Percentiles rank a stretch among this genome's conserved stretches.
These are phyloP conservation scores for Epichloe sylvatica DNA, from an alignment of 2,329 filamentous ascomycete genomes.

Conservation along the genomic window DNA sequence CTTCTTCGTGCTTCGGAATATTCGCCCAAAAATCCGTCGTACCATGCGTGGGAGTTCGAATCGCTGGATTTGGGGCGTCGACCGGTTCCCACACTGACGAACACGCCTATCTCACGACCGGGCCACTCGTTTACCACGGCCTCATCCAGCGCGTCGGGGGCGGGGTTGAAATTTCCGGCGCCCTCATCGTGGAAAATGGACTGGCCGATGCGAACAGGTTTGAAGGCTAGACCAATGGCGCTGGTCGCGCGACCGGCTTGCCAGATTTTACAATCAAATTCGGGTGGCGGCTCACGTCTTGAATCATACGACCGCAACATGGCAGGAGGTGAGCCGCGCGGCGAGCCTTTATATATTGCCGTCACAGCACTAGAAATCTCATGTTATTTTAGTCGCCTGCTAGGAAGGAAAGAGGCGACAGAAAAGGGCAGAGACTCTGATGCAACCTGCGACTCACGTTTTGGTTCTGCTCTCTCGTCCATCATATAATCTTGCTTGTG, in stretches of 20 bases:
- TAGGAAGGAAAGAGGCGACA: background rate
- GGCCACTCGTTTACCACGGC: constrained; percentile 90
- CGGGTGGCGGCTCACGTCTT: constrained; percentile 74
- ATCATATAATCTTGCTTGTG: constrained; percentile 80
- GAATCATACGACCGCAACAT: constrained; percentile 91
- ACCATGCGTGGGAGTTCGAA: constrained; percentile 68
- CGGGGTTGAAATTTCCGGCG: constrained; percentile 78
- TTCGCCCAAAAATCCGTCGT: constrained; percentile 82
- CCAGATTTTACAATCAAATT: constrained; percentile 94
- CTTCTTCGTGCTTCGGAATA: constrained; percentile 80
- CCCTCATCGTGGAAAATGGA: constrained; percentile 91
- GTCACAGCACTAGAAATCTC: constrained; percentile 57
- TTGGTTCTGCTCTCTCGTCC: constrained; percentile 73
- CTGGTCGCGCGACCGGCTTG: constrained; percentile 90
- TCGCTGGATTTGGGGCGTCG: constrained; percentile 56
- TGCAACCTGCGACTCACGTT: constrained; percentile 48
- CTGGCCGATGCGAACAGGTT: constrained; percentile 87
- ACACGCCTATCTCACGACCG: constrained; percentile 79
- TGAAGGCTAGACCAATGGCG: constrained; percentile 85
- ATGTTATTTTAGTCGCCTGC: background rate
- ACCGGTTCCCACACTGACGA: constrained; percentile 88
- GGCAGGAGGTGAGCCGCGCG: constrained; percentile 51
- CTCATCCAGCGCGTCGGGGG: constrained; percentile 75
- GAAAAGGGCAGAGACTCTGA: background rate
- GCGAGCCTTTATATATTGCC: constrained; percentile 75